Evolutionary conservation across 306 rosid species (phyloP), one percentile per base, ranked within the genome.

Genomic region (Amphicarpaea edgeworthii): DNA sequence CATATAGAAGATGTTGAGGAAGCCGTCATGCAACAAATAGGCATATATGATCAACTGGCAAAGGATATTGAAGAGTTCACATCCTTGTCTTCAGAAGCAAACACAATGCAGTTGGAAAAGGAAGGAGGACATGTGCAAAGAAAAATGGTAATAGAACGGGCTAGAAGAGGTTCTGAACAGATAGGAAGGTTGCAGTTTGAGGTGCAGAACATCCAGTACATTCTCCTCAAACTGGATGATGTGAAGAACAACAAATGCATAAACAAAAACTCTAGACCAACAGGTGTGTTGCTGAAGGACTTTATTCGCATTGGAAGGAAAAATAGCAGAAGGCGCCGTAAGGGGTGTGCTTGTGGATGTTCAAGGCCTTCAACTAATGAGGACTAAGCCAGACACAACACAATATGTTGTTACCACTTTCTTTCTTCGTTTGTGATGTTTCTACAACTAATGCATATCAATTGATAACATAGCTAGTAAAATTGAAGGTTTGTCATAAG

Each of bases 101-200:
- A 74, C 49, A 59, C 89, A 3, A 58, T 40, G 60, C 87, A 83
- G 84, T 58, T 73, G 77, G 90, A 80, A 37, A 87, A 88, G 69
- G 77, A 72, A 30, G 49, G n/a, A 61, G 84, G 75, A 79, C 76
- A 73, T 15, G 43, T 65, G n/a, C 40, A 69, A 64, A 73, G 83
- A 84, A 88, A 55, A 47, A 83, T 60, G 75, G 73, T 81, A 45
- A 79, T 74, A 0, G 96, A 91, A 50, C 91, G 86, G 66, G 92
- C 96, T 11, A 65, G 84, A 46, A 89, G 81, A 83, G 89, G 79
- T 68, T 86, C 96, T 0, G 98, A 92, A 73, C 91, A 87, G 85
- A 89, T 95, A 24, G 96, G 96, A 77, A 49, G 86, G 81, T 64
- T 95, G 87, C 98, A 95, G 81, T 89, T 92, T 70, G 98, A 95